Evolutionary conservation across 495 filamentous ascomycete genomes (phyloP).

Genomic region (Aspergillus conjunctus): DNA sequence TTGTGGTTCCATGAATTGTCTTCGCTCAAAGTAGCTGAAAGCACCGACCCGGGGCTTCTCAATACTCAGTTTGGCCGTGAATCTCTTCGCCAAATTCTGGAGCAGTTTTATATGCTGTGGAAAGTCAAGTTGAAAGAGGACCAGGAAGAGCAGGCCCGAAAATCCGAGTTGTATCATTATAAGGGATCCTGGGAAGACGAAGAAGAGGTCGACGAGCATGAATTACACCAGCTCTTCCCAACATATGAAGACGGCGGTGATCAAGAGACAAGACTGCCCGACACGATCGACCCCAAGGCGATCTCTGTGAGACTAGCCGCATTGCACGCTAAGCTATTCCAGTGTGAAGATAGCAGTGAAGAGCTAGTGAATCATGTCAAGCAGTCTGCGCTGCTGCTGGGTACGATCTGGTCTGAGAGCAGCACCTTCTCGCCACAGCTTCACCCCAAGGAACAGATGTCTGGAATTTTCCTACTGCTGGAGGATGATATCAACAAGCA

Average conservation of each 20-base stretch:
- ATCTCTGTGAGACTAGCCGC: conserved; percentile 54
- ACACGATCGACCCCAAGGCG: conserved; percentile 41
- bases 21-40: conserved; percentile 38
- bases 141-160: conserved; percentile 67
- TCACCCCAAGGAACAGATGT: conserved; percentile 57
- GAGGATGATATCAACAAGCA: conserved; percentile 55
- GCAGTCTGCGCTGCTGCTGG: conserved; percentile 41
- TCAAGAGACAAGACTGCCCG: conserved; percentile 31
- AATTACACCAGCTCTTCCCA: conserved; percentile 80
- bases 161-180: conserved; percentile 78
- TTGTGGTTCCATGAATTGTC: conserved; percentile 49
- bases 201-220: conserved; percentile 74
- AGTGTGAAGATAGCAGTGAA: conserved; percentile 28
- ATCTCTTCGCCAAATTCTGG: conserved; percentile 54
- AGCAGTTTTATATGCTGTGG: conserved; percentile 77
- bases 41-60: conserved; percentile 39
- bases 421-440: conserved; percentile 36
- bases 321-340: conserved; percentile 56
- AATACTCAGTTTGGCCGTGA: conserved; percentile 31
- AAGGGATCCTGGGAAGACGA: conserved; percentile 71
- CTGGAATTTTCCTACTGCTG: conserved; percentile 66
- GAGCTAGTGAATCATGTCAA: conserved; percentile 41
- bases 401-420: conserved; percentile 40
- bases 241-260: conserved; percentile 59
- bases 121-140: conserved; percentile 70